Percentiles rank a stretch among this genome's conserved stretches.
phyloP scores from a whole-genome alignment of 2,329 filamentous ascomycete genomes.

The Akanthomyces uredinophilus region DNA sequence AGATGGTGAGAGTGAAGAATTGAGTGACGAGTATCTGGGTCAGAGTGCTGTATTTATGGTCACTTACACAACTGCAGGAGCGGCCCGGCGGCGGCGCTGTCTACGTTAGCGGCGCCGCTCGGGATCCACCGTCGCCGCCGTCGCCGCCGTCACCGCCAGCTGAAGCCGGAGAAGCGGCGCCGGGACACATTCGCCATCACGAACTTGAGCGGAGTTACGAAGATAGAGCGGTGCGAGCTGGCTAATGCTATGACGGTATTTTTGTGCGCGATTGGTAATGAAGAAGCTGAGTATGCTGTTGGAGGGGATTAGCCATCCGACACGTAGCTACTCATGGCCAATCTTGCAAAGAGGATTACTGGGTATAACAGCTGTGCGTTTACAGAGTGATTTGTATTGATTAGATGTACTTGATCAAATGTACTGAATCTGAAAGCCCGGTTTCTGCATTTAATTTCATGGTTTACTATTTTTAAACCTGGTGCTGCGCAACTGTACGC shows the following conservation, averaged over 20 bases:
- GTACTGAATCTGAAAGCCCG: too few species aligned
- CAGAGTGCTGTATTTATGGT: not conserved
- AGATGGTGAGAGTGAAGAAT: too few species aligned
- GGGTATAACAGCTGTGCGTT: too few species aligned
- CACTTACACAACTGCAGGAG: not conserved
- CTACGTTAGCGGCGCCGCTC: not conserved
- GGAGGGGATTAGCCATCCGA: not conserved
- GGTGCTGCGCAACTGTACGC: not conserved
- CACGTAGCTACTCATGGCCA: too few species aligned
- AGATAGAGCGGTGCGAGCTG: not conserved
- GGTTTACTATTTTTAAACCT: not conserved
- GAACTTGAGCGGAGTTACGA: not conserved
- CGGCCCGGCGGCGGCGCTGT: not conserved
- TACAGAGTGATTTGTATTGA: too few species aligned
- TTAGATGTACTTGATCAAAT: too few species aligned
- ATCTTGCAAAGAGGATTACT: too few species aligned
- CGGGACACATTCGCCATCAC: not conserved
- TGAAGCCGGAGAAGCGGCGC: not conserved
- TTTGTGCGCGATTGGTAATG: not conserved
- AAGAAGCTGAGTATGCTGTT: too few species aligned
- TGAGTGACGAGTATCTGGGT: not conserved
- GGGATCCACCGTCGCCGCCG: constrained; percentile 4
- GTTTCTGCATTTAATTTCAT: too few species aligned
- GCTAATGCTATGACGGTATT: too few species aligned
- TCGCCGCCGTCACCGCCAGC: not conserved